Percentiles rank a stretch among this genome's conserved stretches.
Conservation (phyloP, 1,139 yeast genomes). For the Entelexis paramagnoliae region DNA sequence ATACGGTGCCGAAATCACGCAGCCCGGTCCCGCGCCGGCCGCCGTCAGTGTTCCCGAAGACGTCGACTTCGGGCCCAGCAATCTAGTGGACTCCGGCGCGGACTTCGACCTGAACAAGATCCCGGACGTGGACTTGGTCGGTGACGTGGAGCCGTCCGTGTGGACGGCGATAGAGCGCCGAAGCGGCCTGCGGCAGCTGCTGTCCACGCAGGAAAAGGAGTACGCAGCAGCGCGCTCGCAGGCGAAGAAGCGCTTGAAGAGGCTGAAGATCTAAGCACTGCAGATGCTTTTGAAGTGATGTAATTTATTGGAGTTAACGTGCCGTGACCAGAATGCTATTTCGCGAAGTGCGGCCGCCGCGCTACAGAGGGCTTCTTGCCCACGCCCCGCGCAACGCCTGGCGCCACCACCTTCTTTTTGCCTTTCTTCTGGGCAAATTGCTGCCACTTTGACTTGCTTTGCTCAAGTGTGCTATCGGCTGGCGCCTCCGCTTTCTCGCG, state of each 20-base stretch:
- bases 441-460: conserved; percentile 13
- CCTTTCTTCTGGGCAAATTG: conserved; percentile 2
- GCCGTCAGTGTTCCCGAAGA: not conserved
- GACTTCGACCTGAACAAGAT: conserved; percentile 17
- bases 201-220: conserved; percentile 12
- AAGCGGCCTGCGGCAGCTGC: conserved; percentile 12
- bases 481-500: too few species aligned
- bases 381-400: not conserved
- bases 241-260: conserved; percentile 19
- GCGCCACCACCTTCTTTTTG: not conserved
- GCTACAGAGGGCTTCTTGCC: not conserved
- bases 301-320: not conserved
- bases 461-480: conserved; percentile 6
- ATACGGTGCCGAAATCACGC: conserved; percentile 12
- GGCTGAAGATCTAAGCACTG: conserved; percentile 6
- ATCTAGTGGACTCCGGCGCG: conserved; percentile 21
- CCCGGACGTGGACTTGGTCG: conserved; percentile 20
- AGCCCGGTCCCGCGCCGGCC: conserved; percentile 10
- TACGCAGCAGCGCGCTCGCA: conserved; percentile 16
- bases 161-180: conserved; percentile 22
- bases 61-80: not conserved
- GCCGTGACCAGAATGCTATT: not conserved
- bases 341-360: not conserved
- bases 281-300: too few species aligned
- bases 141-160: conserved; percentile 22